Base-by-base conservation (phyloP, 2,329 filamentous ascomycete genomes). In the Monilinia polystroma region DNA sequence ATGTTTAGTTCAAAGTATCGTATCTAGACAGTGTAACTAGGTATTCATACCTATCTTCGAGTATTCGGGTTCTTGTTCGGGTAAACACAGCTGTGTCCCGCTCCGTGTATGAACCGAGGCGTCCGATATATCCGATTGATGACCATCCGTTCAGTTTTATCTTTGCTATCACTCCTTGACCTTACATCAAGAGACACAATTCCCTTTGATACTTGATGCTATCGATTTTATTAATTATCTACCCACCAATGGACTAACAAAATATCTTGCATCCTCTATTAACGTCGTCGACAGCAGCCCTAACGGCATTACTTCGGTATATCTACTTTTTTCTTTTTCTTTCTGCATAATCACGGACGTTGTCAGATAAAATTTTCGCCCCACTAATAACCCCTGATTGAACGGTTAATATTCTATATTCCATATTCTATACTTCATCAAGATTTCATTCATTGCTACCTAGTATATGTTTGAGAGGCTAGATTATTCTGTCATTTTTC, bases 301-400 rank as follows among this genome's bases (percentile, higher is more conserved):
- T 10, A 26, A 26, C 58, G 58, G 58, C 29, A 62, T 51, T 62
- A 62, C 51, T 10, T 62, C 58, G 58, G 58, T 51, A 51, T 14
- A 38, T 35, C 32, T 35, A 41, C 38, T 14, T 43, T 16, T 16
- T 16, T 5, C 4, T 5, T 43, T 14, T 20, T 38, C 4, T 38
- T 60, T 18, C 45, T 43, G 14, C 58, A 38, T 20, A 51, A 38
- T 62, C 58, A 62, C 58, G 58, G 32, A 29, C 38, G 29, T 12
- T 11, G 32, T 62, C 29, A 38, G 58, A 60, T 62, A 38, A 62
- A 62, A 62, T 51, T 41, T 51, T 62, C 32, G 32, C 58, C 45
- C 58, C 58, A 62, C 58, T 38, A 60, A 23, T 35, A 60, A 35
- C 18, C 16, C 43, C 26, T 47, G 18, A 59, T 49, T 49, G 57